phyloP scores from a whole-genome alignment of 73 alveolate species.

The Tetrahymena malaccensis region DNA sequence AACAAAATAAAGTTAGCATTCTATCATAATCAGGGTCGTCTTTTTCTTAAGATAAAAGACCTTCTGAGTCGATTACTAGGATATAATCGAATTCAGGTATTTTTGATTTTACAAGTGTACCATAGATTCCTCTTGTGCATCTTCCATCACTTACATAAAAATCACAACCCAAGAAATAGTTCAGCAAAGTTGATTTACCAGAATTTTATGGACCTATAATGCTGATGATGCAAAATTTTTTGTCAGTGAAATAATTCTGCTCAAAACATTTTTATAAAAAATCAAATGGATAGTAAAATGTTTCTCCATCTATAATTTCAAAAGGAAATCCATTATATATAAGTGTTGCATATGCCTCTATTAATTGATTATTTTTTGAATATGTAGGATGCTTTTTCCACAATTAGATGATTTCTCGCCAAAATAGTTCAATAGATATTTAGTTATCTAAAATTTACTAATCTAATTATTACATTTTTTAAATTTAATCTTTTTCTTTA shows the following conservation, averaged over 20 bases:
- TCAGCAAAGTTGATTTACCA: slow-evolving; percentile 40
- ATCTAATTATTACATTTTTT: background rate
- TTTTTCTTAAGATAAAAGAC: slow-evolving; percentile 24
- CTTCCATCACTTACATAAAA: slow-evolving; percentile 37
- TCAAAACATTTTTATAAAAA: background rate
- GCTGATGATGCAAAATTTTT: slow-evolving; percentile 7
- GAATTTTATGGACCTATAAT: slow-evolving; percentile 42
- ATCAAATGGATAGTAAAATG: background rate
- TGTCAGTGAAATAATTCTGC: background rate
- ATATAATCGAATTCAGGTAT: background rate
- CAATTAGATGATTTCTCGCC: slow-evolving; percentile 23
- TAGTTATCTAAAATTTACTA: background rate
- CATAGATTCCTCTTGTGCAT: slow-evolving; percentile 34
- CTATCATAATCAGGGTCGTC: slow-evolving; percentile 33
- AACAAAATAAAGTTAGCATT: background rate
- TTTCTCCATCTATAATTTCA: slow-evolving; percentile 41
- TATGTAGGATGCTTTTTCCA: background rate
- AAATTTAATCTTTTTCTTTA: background rate
- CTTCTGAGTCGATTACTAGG: slow-evolving; percentile 38
- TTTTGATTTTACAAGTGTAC: background rate
- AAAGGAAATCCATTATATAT: slow-evolving; percentile 29
- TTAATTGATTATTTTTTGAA: background rate
- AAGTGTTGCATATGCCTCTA: background rate
- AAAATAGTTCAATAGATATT: slow-evolving; percentile 4
- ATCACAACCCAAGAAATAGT: slow-evolving; percentile 30